Evolutionary conservation across 2,329 filamentous ascomycete genomes (phyloP), one percentile per base, ranked within the genome.

Genomic region (Macrophomina phaseolina): DNA sequence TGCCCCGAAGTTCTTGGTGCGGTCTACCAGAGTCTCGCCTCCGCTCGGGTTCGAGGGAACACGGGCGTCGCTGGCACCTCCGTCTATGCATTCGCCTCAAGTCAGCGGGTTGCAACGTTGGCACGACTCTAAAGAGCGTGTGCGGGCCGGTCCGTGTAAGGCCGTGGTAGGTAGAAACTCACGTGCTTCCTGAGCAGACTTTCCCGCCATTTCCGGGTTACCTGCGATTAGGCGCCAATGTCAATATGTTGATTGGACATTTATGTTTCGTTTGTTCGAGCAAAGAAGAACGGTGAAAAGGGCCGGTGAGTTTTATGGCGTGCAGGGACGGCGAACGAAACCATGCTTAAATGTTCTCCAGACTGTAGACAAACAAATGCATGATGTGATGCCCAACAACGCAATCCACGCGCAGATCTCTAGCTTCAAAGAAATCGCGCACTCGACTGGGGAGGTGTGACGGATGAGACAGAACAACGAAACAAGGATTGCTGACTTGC

Each of bases 401-500:
- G 23, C 23, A 3, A 23, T 23, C 23, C 23, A 18, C 23, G 23
- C 23, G 23, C 2, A 23, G 23, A 23, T 23, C 23, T 23, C 23
- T 23, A 23, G 23, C 23, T 23, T 23, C 23, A 23, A 23, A 23
- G 23, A 23, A 23, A 23, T 2, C 23, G 23, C 23, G 23, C 23
- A 23, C 23, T 3, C 23, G 23, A 23, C 23, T 2, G 23, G 23
- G 23, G 36, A 18, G 38, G 28, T 34, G 28, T 36, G 38, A 49
- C 32, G 49, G 55, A 46, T 9, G 5, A 42, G 52, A 46, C 55
- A 60, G 16, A 46, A 46, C 14, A 23, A 58, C 38, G 32, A 70
- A 51, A 38, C 23, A 55, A 32, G 16, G 45, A 28, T 49, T 32
- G 9, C 28, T 34, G 28, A 53, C 80, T 71, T 77, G 87, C 83